Evolutionary conservation across 2,329 filamentous ascomycete species (phyloP).

Genomic region (Coccinonectria pachysandricola): DNA sequence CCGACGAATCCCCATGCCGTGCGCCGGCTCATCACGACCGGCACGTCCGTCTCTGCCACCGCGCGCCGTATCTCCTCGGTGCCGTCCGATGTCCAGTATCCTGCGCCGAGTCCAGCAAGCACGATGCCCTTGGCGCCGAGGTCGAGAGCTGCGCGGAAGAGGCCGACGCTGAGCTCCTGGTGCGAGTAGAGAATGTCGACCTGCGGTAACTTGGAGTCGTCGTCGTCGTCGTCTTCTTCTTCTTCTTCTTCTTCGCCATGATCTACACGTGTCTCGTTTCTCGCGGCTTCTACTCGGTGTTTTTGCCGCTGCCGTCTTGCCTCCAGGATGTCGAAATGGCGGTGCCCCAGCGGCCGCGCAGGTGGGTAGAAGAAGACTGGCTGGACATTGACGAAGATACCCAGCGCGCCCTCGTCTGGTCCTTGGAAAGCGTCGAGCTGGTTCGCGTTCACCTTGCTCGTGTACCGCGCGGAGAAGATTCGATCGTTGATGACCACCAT

Average conservation of each 20-base stretch:
- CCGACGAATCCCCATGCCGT: slow-evolving; percentile 44
- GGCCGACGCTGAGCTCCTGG: slow-evolving; percentile 37
- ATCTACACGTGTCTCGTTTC: neutral
- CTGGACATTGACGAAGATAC: slow-evolving; percentile 45
- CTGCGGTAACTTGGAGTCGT: slow-evolving; percentile 32
- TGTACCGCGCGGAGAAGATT: slow-evolving; percentile 46
- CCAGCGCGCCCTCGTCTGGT: slow-evolving; percentile 45
- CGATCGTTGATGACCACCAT: slow-evolving; percentile 54
- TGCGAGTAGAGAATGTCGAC: slow-evolving; percentile 48
- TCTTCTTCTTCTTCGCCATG: slow-evolving; percentile 3
- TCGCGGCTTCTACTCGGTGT: neutral
- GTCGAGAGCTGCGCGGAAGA: slow-evolving; percentile 37
- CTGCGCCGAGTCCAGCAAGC: slow-evolving; percentile 44
- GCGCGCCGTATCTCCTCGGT: slow-evolving; percentile 30
- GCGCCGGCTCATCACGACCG: slow-evolving; percentile 41
- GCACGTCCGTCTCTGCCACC: slow-evolving; percentile 33
- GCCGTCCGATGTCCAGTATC: slow-evolving; percentile 34
- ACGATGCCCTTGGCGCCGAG: slow-evolving; percentile 44
- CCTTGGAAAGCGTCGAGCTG: slow-evolving; percentile 52
- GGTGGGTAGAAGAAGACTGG: slow-evolving; percentile 52
- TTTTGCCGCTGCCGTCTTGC: neutral
- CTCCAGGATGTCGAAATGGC: slow-evolving; percentile 29
- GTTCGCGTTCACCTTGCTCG: slow-evolving; percentile 53
- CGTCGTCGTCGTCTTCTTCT: no score
- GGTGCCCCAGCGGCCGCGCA: slow-evolving; percentile 35